phyloP scores from a whole-genome alignment of 495 filamentous ascomycete species.

The Penicillium steckii region DNA sequence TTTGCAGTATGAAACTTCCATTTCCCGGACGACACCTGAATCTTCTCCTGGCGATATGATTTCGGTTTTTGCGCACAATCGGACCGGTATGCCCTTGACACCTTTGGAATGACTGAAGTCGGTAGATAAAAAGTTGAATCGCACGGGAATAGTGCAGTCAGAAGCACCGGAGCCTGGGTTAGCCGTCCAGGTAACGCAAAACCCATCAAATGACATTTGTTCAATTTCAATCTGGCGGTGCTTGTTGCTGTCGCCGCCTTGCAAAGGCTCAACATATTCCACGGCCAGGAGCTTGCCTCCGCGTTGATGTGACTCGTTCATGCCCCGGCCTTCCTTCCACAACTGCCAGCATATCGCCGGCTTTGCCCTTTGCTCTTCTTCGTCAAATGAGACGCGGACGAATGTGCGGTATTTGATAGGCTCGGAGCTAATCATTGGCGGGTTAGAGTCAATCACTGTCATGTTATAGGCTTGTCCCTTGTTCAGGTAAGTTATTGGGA shows the following conservation, averaged over 20 bases:
- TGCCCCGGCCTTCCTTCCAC: conserved; percentile 91
- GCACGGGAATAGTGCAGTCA: conserved; percentile 77
- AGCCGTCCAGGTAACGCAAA: conserved; percentile 84
- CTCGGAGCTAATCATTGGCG: conserved; percentile 44
- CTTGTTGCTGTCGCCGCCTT: conserved; percentile 63
- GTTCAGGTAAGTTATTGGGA: conserved; percentile 90
- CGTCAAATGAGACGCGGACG: conserved; percentile 88
- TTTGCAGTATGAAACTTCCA: conserved; percentile 86
- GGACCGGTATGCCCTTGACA: conserved; percentile 89
- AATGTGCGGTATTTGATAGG: conserved; percentile 73
- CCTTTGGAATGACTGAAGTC: conserved; percentile 97
- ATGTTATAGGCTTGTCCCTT: conserved; percentile 93
- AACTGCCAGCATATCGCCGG: conserved; percentile 86
- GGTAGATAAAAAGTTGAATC: conserved; percentile 95
- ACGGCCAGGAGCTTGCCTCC: conserved; percentile 86
- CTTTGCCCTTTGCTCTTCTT: conserved; percentile 78
- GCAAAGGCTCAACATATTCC: conserved; percentile 79
- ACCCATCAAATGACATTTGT: conserved; percentile 82
- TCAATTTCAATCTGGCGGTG: conserved; percentile 76
- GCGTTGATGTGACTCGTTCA: conserved; percentile 84
- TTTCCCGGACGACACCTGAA: conserved; percentile 35
- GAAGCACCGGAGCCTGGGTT: conserved; percentile 52
- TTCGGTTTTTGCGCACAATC: conserved; percentile 86
- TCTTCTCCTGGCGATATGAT: conserved; percentile 43
- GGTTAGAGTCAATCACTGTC: conserved; percentile 63